Conservation (phyloP, 805 yeast genomes). For the Zygosaccharomyces lentus region DNA sequence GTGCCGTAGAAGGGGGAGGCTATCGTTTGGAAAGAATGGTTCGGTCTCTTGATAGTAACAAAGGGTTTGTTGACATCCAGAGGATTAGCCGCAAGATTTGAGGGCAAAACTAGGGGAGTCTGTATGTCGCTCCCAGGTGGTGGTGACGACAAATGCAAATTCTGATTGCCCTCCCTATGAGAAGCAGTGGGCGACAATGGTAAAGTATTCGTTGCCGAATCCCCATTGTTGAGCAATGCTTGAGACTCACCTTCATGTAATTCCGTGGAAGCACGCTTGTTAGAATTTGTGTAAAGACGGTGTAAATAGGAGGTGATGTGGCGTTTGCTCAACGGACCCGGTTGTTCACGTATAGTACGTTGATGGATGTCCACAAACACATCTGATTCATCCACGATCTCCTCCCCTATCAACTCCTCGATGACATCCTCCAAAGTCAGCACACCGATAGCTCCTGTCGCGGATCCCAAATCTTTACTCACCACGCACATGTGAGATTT, state of each 20-base stretch:
- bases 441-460: constrained; percentile 84
- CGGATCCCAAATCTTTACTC: constrained; percentile 76
- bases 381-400: constrained; percentile 93
- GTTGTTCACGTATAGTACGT: constrained; percentile 71
- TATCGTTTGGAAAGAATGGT: background rate
- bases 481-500: constrained; percentile 96
- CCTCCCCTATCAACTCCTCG: constrained; percentile 96
- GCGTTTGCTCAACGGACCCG: constrained; percentile 70
- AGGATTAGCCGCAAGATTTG: constrained; percentile 67
- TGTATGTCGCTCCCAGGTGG: constrained; percentile 4
- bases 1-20: constrained; percentile 1
- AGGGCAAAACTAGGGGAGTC: constrained; percentile 26
- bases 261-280: constrained; percentile 16
- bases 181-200: constrained; percentile 3
- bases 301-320: constrained; percentile 67
- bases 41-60: constrained; percentile 62
- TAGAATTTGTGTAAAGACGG: constrained; percentile 47
- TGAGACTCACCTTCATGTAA: constrained; percentile 5
- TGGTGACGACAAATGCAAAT: background rate
- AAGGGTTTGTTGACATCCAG: constrained; percentile 58
- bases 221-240: constrained; percentile 1
- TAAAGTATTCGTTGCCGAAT: background rate
- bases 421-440: constrained; percentile 95
- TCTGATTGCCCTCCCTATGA: background rate
- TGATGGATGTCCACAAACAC: constrained; percentile 88